Base-by-base conservation (phyloP, 768 basidiomycete genomes). In the Lactarius akahatsu region DNA sequence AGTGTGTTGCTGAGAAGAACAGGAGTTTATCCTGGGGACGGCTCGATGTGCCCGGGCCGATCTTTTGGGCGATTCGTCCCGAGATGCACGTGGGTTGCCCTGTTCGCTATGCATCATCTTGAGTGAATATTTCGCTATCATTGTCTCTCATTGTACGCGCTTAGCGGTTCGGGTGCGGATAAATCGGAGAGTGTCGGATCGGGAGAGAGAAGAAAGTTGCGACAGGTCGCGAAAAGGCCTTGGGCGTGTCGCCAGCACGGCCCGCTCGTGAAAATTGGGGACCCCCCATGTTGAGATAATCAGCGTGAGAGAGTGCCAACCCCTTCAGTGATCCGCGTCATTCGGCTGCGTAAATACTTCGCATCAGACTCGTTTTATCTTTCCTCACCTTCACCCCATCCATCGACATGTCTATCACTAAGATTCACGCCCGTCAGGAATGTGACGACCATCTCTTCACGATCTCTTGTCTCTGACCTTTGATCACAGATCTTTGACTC, bases 341-440 rank as follows among this genome's bases (percentile, higher is more conserved):
- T 47, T 63, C 58, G 58, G 68, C 59, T 55, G 65, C 62, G 64
- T 64, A 66, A 66, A 63, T 69, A 67, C 71, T 62, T 64, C 28
- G 65, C 65, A 57, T 59, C 65, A 45, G 23, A 18, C 43, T 40
- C 9, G 11, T 59, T 67, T 45, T 5, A 13, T 34, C 63, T 32
- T 28, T 57, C 61, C 41, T 61, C 34, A 50, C 61, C 47, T 47
- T 64, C 69, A 68, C 43, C 56, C 69, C 73, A 73, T 58, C 69
- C 73, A 73, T 77, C 76, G 80, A 75, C 81, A 96, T 97, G 94
- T 93, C 94, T 74, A 86, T 96, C 82, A 87, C 87, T 65, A 95
- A 95, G 82, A 80, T 97, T 75, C 84, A 88, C 81, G 94, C 94
- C 74, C 93, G 95, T 76, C 94, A 96, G 89, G 94, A 92, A 79